Evolutionary conservation across 139 green algal species (phyloP).

Genomic region (Tetraselmis chui): DNA sequence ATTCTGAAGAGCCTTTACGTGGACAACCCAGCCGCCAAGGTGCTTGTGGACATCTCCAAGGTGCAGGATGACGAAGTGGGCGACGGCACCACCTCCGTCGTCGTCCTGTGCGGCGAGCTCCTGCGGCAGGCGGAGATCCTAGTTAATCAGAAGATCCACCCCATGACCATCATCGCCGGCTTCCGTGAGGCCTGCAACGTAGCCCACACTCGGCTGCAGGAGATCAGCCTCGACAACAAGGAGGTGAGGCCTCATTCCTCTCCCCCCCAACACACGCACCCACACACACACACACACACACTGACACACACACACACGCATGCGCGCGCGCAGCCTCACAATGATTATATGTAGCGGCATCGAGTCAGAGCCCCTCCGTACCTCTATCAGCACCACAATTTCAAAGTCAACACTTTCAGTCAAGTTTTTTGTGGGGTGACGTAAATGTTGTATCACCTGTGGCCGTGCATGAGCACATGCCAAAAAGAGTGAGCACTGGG

Average conservation of each 20-base stretch:
- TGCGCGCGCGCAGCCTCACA: too few species aligned
- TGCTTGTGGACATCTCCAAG: conserved; percentile 91
- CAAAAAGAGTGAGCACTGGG: too few species aligned
- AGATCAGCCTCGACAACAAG: conserved; percentile 38
- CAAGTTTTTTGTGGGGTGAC: too few species aligned
- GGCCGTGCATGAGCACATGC: too few species aligned
- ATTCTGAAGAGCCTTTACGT: conserved; percentile 95
- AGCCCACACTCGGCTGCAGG: conserved; percentile 39
- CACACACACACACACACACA: too few species aligned
- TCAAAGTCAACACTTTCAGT: too few species aligned
- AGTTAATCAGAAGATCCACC: conserved; percentile 89
- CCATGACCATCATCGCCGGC: conserved; percentile 96
- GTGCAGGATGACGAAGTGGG: conserved; percentile 97
- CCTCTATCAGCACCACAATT: too few species aligned
- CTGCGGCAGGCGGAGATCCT: conserved; percentile 93
- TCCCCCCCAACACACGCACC: too few species aligned
- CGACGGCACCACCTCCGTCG: conserved; percentile 95
- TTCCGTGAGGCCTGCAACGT: conserved; percentile 73
- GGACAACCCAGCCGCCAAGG: conserved; percentile 97
- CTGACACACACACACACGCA: too few species aligned
- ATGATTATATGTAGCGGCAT: too few species aligned
- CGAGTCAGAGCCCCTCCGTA: too few species aligned
- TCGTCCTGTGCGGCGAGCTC: conserved; percentile 95
- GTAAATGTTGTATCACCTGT: too few species aligned
- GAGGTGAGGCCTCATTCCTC: neutral